Evolutionary conservation across 2,329 filamentous ascomycete genomes (phyloP).

Genomic region (Parasarocladium wereldwijsianum): DNA sequence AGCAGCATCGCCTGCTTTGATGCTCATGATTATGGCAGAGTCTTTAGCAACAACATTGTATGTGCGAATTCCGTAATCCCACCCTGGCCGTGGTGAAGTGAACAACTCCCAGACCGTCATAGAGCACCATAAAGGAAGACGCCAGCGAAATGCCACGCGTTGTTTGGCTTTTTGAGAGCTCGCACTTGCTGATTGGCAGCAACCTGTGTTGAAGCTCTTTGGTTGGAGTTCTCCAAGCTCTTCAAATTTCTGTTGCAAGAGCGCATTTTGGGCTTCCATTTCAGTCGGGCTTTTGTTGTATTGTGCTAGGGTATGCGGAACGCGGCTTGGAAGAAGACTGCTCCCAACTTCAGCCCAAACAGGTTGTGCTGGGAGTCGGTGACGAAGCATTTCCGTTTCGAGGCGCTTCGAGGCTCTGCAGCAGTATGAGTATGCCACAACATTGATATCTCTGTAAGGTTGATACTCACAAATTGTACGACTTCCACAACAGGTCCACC

Average conservation of each 20-base stretch:
- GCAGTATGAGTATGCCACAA: neutral
- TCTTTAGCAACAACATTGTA: neutral
- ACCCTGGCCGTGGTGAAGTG: neutral
- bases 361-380: no score
- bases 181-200: no score
- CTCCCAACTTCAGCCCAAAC: no score
- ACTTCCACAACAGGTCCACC: slow-evolving; percentile 1
- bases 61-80: neutral
- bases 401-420: slow-evolving; percentile 1
- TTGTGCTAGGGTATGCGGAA: no score
- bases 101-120: slow-evolving; percentile 1
- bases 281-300: no score
- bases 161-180: no score
- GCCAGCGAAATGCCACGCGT: neutral
- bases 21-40: neutral
- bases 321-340: no score
- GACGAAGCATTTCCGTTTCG: neutral
- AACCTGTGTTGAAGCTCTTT: no score
- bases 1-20: neutral
- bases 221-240: no score
- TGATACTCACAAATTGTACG: slow-evolving; percentile 1
- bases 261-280: neutral
- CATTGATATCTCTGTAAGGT: neutral
- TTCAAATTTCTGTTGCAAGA: neutral
- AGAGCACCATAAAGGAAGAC: neutral